Evolutionary conservation across 139 green algal genomes (phyloP), one percentile per base, ranked within the genome.

Genomic region (Chlorella sp.): DNA sequence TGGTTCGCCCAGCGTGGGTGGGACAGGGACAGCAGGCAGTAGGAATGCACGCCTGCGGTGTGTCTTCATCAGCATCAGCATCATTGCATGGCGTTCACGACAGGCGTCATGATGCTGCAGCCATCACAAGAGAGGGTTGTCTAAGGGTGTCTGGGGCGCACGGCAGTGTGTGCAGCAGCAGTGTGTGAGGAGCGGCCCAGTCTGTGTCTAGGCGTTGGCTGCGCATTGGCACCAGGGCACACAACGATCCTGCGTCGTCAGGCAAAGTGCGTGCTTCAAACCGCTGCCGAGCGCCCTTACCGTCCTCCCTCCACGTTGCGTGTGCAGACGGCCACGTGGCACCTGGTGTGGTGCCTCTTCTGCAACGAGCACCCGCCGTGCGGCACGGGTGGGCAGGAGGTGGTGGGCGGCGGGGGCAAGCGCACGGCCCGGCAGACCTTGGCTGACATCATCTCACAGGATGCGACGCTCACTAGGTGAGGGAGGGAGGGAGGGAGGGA

Each of bases 271-370:
- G n/a, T n/a, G n/a, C n/a, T n/a, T n/a, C n/a, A n/a, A n/a, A n/a
- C n/a, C n/a, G n/a, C n/a, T n/a, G n/a, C n/a, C n/a, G n/a, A n/a
- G n/a, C 42, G 10, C 42, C 10, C 10, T 55, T 55, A 17, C 10
- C 17, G 42, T 55, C 17, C 17, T 55, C 42, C 42, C 17, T 17
- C 10, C 17, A 17, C 42, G 10, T 55, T 55, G 42, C 17, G n/a
- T 55, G 42, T 36, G 33, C 64, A 85, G 62, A 82, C 82, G 1
- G 77, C 78, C 27, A 91, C 86, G 29, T 90, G 89, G 89, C 82
- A 86, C 49, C 83, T 92, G 49, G 61, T 91, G n/a, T 86, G 81
- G 80, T 81, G 83, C 72, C 67, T 93, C 34, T 79, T 84, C 78
- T 86, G 80, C 78, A 79, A 75, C 2, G 75, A 84, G 31, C 71